A percentile compares a stretch with the other conserved stretches of the same genome.
These are phyloP conservation scores for Hyphodiscus hymeniophilus DNA, from an alignment of 495 filamentous ascomycete species.

Conservation along the genomic window DNA sequence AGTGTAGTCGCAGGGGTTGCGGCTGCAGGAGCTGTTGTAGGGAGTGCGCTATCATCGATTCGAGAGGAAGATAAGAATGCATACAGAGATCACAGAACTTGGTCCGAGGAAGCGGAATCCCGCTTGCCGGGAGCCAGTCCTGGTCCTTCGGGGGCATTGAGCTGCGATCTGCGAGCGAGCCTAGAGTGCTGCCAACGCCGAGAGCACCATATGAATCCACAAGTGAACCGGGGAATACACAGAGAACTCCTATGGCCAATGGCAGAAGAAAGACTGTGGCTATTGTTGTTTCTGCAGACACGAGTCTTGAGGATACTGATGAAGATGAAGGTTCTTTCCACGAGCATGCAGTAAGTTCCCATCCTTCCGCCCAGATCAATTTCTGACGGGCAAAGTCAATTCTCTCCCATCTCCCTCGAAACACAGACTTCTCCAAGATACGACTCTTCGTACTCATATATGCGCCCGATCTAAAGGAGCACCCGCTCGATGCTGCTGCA, in stretches of 20 bases:
- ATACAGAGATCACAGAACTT: constrained; percentile 74
- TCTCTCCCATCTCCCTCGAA: constrained; percentile 74
- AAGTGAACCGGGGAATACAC: neutral
- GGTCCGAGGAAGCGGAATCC: constrained; percentile 68
- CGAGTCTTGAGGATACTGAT: constrained; percentile 46
- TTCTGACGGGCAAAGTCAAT: constrained; percentile 54
- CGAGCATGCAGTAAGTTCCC: constrained; percentile 68
- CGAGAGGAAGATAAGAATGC: constrained; percentile 73
- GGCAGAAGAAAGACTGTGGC: constrained; percentile 67
- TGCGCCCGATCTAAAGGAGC: constrained; percentile 67
- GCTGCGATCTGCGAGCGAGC: constrained; percentile 14
- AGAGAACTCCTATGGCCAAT: constrained; percentile 23
- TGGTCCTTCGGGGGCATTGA: constrained; percentile 15
- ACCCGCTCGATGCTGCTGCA: constrained; percentile 38
- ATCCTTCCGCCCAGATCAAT: neutral
- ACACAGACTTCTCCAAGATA: constrained; percentile 56
- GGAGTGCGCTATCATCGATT: constrained; percentile 73
- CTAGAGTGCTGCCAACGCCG: constrained; percentile 11
- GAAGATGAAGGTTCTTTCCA: constrained; percentile 55
- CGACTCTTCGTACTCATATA: constrained; percentile 86
- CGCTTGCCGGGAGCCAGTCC: constrained; percentile 13
- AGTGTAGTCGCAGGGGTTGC: constrained; percentile 71
- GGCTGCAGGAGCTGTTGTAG: constrained; percentile 73
- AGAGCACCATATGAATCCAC: constrained; percentile 16
- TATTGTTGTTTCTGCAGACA: constrained; percentile 76